Base-by-base conservation (phyloP, 2,329 filamentous ascomycete genomes). In the Penicillium sp. region DNA sequence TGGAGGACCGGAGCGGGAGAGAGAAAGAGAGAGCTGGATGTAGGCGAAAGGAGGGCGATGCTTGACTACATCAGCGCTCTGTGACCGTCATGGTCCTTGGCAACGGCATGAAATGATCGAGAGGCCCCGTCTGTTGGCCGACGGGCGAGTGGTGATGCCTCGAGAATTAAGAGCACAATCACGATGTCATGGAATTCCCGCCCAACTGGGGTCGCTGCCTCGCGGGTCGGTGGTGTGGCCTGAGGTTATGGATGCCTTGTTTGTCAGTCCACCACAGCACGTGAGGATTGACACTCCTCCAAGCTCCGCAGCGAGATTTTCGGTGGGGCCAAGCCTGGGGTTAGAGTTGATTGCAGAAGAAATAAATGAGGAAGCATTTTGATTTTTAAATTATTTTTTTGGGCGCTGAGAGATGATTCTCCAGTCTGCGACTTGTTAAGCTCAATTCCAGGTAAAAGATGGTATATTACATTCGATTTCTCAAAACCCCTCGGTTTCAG, bases 381-480 rank as follows among this genome's bases (percentile, higher is more conserved):
- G 12, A 9, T 3, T 35, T 11, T 43, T 28, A 8, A n/a, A 12
- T 34, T 7, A 13, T 18, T 24, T 9, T 24, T 18, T 18, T 18
- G 1, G 18, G 18, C 18, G 18, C 18, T 18, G 18, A 18, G 18
- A 18, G 18, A 3, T 18, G 3, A 18, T 18, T 18, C 18, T 18
- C 18, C 18, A 18, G 18, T 18, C 18, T 18, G 18, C 18, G 18
- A 18, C 29, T 43, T 18, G 9, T 35, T 13, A 11, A 9, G n/a
- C 13, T 24, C 26, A 25, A 9, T 5, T 11, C 35, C 18, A 9
- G 24, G n/a, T 28, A 36, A 18, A 47, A 55, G 5, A 81, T 80
- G 78, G 73, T 75, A 9, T 76, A 81, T 54, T 85, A 84, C 63
- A 73, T 87, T 58, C 82, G 84, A 51, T 85, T 86, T 58, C 73